Conservation (phyloP, 169 alveolate species). For the Plasmodium vinckei region DNA sequence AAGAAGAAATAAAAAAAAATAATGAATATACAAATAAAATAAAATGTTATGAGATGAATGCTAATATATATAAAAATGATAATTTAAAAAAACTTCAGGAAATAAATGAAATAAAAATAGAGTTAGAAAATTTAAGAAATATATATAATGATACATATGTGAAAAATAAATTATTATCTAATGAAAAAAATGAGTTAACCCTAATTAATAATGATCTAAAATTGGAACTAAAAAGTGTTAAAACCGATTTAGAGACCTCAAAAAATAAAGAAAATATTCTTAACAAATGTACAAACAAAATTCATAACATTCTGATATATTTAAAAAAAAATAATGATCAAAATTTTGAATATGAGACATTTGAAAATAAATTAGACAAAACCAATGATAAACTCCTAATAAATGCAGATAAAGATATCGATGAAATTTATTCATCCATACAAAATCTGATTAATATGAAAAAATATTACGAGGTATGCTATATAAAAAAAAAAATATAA, state of each 20-base stretch:
- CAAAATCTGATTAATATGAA: slow-evolving; percentile 14
- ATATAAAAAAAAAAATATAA: too few relatives aligned
- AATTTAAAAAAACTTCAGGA: slow-evolving; percentile 20
- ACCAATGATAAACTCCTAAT: background rate
- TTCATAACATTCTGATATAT: slow-evolving; percentile 7
- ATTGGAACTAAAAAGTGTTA: slow-evolving; percentile 12
- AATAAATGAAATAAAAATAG: slow-evolving; percentile 25
- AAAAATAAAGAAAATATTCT: slow-evolving; percentile 24
- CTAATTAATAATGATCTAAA: slow-evolving; percentile 26
- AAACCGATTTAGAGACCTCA: background rate
- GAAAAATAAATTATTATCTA: slow-evolving; percentile 28
- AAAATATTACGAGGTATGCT: slow-evolving; percentile 12
- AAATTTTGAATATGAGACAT: background rate
- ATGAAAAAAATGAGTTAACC: slow-evolving; percentile 24
- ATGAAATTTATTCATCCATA: slow-evolving; percentile 28
- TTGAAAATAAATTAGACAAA: background rate
- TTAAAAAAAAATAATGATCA: slow-evolving; percentile 18
- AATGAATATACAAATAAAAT: slow-evolving; percentile 22
- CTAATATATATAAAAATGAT: slow-evolving; percentile 28
- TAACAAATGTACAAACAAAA: slow-evolving; percentile 25
- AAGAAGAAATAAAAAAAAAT: slow-evolving; percentile 49
- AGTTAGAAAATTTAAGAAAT: slow-evolving; percentile 21
- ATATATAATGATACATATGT: slow-evolving; percentile 3
- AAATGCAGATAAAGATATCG: slow-evolving; percentile 29
- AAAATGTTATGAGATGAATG: slow-evolving; percentile 17